These are phyloP conservation scores for Candolleomyces aberdarensis DNA, from an alignment of 768 basidiomycete genomes.

Conservation along the genomic window DNA sequence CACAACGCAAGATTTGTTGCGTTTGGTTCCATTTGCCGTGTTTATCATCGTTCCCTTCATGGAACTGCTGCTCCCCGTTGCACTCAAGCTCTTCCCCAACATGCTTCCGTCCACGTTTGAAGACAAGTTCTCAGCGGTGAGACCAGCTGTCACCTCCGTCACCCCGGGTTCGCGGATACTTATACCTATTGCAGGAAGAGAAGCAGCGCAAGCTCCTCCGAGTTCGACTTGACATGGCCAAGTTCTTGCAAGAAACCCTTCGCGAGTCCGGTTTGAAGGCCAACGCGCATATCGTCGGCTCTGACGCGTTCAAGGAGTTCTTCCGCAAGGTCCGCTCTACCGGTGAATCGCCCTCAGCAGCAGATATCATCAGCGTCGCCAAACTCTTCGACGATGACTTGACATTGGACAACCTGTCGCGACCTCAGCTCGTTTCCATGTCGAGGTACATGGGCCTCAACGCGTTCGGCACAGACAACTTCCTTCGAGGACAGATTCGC, in stretches of 20 bases:
- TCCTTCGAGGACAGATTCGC: conserved; percentile 89
- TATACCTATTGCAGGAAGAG: conserved; percentile 68
- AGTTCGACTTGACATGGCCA: conserved; percentile 96
- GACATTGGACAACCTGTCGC: conserved; percentile 95
- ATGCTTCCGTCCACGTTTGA: conserved; percentile 99
- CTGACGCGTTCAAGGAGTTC: conserved; percentile 97
- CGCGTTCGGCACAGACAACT: conserved; percentile 98
- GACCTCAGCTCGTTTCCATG: conserved; percentile 98
- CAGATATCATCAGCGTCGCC: conserved; percentile 91
- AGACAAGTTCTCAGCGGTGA: conserved; percentile 90
- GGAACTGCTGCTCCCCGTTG: conserved; percentile 94
- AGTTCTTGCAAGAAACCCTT: conserved; percentile 97
- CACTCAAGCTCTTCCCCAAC: conserved; percentile 95
- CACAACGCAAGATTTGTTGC: conserved; percentile 89
- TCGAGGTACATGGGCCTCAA: conserved; percentile 97
- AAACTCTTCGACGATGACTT: conserved; percentile 97
- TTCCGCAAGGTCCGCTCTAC: conserved; percentile 98
- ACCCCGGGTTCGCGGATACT: background rate
- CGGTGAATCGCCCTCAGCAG: conserved; percentile 86
- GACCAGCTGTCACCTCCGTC: conserved; percentile 5
- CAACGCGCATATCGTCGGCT: conserved; percentile 89
- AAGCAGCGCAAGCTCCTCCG: conserved; percentile 94
- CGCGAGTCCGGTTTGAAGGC: conserved; percentile 92
- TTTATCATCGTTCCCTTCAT: conserved; percentile 98
- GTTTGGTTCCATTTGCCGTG: conserved; percentile 92